Base-by-base conservation (phyloP, 1,139 yeast genomes). In the Saccharomyces hybrid region DNA sequence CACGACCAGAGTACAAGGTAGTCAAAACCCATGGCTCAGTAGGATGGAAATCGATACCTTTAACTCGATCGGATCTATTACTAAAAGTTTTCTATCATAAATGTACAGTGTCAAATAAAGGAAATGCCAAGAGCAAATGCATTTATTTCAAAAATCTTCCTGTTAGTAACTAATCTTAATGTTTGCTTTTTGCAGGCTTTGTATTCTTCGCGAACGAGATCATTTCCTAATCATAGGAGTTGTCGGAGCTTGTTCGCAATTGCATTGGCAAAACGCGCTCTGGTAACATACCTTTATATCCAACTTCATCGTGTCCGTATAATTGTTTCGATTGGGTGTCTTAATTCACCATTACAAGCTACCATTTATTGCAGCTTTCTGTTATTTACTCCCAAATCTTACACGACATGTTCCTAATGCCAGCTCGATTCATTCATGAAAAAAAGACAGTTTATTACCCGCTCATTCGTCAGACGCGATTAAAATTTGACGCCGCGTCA, bases 31-130 rank as follows among this genome's bases (percentile, higher is more conserved):
- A 93, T 54, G 99, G 98, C 71, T 93, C 99, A 25, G 90, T 78
- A 34, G 99, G 99, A 72, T 93, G 99, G 78, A 95, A 87, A 74
- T 93, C 99, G 68, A 93, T 87, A 54, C 97, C 98, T 74, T 93
- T 93, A 70, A 93, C 97, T 71, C 99, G 85, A 72, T 91, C 97
- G 48, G 97, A 86, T 65, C 97, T 66, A 50, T 65, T 65, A 53
- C 68, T 64, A 59, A 70, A 69, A 46, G 66, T 59, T 54, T 67
- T 67, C 65, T 67, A 57, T 52, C 5, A 34, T 34, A 38, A 20
- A 26, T 9, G 11, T 16, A 38, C 9, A 34, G 20, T 20, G 44
- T 9, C 20, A 38, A 38, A 38, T 38, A 38, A 38, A 38, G 16
- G 11, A 9, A 20, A 16, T 38, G 44, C 44, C 20, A 38, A 20